phyloP scores from a whole-genome alignment of 2,329 filamentous ascomycete genomes.

The Diaporthe vaccinii region DNA sequence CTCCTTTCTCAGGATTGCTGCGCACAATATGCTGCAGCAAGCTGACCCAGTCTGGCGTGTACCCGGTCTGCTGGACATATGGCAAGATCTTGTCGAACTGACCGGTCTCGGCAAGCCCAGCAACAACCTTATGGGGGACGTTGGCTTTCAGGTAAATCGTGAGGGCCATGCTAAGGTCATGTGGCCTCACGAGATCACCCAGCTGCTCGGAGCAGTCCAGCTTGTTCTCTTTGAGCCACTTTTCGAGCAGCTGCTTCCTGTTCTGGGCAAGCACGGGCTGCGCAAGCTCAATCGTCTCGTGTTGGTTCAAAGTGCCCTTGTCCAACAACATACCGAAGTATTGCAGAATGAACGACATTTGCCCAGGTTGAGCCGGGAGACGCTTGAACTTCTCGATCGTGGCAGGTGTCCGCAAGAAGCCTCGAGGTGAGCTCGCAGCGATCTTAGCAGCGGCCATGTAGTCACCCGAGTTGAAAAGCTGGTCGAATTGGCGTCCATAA shows the following conservation, averaged over 20 bases:
- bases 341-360: slow-evolving; percentile 94
- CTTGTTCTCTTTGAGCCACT: slow-evolving; percentile 98
- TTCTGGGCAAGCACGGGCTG: slow-evolving; percentile 93
- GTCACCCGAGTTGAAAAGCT: slow-evolving; percentile 82
- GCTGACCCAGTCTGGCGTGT: slow-evolving; percentile 94
- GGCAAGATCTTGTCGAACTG: slow-evolving; percentile 98
- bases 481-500: slow-evolving; percentile 93
- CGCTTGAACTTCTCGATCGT: slow-evolving; percentile 98
- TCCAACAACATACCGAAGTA: slow-evolving; percentile 98
- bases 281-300: slow-evolving; percentile 94
- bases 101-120: slow-evolving; percentile 93
- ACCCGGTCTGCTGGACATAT: slow-evolving; percentile 87
- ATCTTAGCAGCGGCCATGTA: slow-evolving; percentile 94
- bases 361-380: slow-evolving; percentile 82
- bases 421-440: slow-evolving; percentile 94
- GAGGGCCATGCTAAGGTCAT: slow-evolving; percentile 90
- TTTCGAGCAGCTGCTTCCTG: slow-evolving; percentile 95
- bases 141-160: slow-evolving; percentile 93
- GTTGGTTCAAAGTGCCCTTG: slow-evolving; percentile 91
- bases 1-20: slow-evolving; percentile 91
- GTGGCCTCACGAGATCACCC: slow-evolving; percentile 90
- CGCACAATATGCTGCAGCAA: slow-evolving; percentile 93
- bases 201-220: slow-evolving; percentile 96
- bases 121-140: slow-evolving; percentile 92
- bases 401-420: slow-evolving; percentile 92